These are phyloP conservation scores for Ophiostoma australiae DNA, from an alignment of 2,329 filamentous ascomycete genomes.

Conservation along the genomic window DNA sequence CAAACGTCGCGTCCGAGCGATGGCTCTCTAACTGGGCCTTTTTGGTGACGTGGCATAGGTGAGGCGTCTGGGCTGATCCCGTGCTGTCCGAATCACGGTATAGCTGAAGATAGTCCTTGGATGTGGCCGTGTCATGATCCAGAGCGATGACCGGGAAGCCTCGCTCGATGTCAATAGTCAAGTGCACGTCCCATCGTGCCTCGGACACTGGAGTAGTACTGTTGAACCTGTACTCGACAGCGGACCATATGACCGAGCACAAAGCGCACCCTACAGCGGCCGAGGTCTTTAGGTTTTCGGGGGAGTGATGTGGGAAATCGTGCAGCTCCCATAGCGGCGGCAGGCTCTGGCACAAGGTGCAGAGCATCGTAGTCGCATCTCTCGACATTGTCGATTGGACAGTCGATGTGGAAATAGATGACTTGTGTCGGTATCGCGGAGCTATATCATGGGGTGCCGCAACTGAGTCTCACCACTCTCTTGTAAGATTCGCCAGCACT, in stretches of 20 bases:
- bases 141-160: neutral
- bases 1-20: neutral
- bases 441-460: too few species aligned
- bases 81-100: neutral
- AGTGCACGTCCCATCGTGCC: neutral
- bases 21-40: neutral
- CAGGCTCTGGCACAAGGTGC: neutral
- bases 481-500: too few species aligned
- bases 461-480: too few species aligned
- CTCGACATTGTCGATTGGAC: neutral
- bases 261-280: neutral
- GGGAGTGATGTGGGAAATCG: neutral
- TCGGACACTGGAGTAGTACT: neutral
- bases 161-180: neutral
- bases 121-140: neutral
- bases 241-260: neutral
- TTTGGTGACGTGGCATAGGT: neutral
- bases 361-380: neutral
- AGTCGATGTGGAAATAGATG: too few species aligned
- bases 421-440: too few species aligned
- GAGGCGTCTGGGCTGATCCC: neutral
- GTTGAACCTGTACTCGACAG: neutral
- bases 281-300: neutral
- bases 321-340: constrained; percentile 3
- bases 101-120: neutral